Base-by-base conservation (phyloP, 2,329 filamentous ascomycete genomes). In the Hirsutella rhossiliensis region DNA sequence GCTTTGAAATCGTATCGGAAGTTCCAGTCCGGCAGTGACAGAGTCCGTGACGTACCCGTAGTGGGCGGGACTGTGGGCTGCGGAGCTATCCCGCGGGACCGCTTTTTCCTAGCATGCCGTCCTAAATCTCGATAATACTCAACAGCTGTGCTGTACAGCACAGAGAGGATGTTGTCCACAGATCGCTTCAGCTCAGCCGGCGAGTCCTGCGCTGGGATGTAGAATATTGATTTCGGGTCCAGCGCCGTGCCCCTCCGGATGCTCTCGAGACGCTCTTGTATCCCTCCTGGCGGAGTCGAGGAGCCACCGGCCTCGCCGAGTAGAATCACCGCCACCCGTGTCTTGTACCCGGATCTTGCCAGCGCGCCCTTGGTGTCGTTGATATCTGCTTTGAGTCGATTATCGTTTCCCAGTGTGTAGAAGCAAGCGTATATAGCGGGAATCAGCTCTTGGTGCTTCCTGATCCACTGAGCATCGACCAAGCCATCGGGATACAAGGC, bases 81-180 rank as follows among this genome's bases (percentile, higher is more conserved):
- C 11, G 88, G 88, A 13, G 84, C 80, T 17, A 79, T 72, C 8
- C 86, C 84, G 46, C 88, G 77, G 40, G 84, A 83, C 52, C 86
- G 83, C 69, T 97, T 97, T 59, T 92, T 84, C 52, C 89, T 79
- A 11, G 84, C 75, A 67, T 95, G 90, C 47, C 94, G 89, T n/a
- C 87, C 88, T 12, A 97, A 72, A 54, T 98, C 90, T 39, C 89
- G 76, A 61, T 97, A 97, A 62, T 96, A 95, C 54, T 98, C 92
- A 39, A 90, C 68, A 18, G 86, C 80, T 18, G 80, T 71, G 1
- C 81, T 78, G 47, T 90, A 87, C 38, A 96, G 62, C 1, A 82
- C 75, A 2, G 77, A 69, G 40, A 96, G 69, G 36, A 94, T 76
- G 42, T 76, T 83, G 44, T 82, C 78, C 1, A 84, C 79, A 50